A percentile compares a stretch with the other conserved stretches of the same genome.
phyloP scores from a whole-genome alignment of 164 flowering plant genomes.

The Liriodendron chinense region DNA sequence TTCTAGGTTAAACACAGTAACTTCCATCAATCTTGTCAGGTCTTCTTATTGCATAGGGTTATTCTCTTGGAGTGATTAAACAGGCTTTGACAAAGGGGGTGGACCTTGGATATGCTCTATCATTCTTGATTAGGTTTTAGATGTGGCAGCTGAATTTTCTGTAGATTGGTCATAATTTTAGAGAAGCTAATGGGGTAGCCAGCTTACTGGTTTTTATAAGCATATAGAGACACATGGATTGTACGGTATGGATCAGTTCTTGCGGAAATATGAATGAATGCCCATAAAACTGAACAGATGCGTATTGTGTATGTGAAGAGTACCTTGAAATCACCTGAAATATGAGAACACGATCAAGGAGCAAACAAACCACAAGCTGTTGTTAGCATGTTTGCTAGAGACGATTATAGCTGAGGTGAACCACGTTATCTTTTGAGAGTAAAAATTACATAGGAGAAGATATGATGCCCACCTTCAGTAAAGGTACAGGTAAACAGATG shows the following conservation, averaged over 20 bases:
- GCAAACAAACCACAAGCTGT: conserved; percentile 33
- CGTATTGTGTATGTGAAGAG: not conserved
- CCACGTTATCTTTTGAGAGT: conserved; percentile 18
- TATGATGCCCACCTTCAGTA: conserved; percentile 36
- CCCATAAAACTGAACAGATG: not conserved
- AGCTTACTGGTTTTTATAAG: not conserved
- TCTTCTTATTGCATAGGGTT: not conserved
- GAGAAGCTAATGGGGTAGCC: not conserved
- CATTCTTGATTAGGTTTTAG: not conserved
- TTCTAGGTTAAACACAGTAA: not conserved
- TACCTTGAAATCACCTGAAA: conserved; percentile 67
- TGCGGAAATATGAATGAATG: not conserved
- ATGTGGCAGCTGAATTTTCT: not conserved
- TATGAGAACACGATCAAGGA: conserved; percentile 13
- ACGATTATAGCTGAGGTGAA: conserved; percentile 23
- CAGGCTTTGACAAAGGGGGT: not conserved
- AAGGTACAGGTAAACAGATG: conserved; percentile 47
- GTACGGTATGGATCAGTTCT: not conserved
- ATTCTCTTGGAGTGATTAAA: not conserved
- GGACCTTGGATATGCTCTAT: not conserved
- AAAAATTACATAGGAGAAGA: conserved; percentile 12
- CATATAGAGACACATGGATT: not conserved
- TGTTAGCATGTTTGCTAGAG: conserved; percentile 32
- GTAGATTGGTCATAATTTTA: not conserved
- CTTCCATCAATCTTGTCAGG: not conserved